Evolutionary conservation across 441 rosid genomes (phyloP).

Genomic region (Brassica balearica): DNA sequence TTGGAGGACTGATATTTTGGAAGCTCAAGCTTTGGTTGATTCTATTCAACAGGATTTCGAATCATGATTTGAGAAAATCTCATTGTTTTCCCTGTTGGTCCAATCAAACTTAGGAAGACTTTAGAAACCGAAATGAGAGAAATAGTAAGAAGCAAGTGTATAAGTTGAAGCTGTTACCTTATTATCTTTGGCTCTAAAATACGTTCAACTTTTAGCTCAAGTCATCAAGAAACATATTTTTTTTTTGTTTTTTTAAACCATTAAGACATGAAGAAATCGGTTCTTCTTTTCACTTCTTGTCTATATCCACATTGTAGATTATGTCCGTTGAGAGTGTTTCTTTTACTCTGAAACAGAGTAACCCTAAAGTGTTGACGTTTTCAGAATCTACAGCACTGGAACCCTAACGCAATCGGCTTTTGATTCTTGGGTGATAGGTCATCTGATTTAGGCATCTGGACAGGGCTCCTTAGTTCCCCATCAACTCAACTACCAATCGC

Average conservation of each 20-base stretch:
- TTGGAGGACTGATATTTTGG: not conserved
- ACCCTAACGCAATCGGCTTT: constrained; percentile 44
- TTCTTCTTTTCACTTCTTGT: not conserved
- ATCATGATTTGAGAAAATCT: not conserved
- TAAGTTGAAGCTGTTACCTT: not conserved
- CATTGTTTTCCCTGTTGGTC: too few species aligned
- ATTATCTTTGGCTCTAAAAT: not conserved
- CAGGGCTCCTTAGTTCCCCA: not conserved
- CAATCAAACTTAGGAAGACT: not conserved
- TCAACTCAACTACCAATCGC: not conserved
- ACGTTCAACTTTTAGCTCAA: not conserved
- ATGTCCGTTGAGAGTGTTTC: not conserved
- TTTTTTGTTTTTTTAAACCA: not conserved
- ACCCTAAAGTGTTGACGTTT: not conserved
- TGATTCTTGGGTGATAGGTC: too few species aligned
- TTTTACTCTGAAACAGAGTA: constrained; percentile 15
- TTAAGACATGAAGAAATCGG: not conserved
- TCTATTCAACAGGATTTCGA: not conserved
- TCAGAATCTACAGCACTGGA: constrained; percentile 73
- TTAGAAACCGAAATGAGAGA: not conserved
- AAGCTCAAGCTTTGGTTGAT: not conserved
- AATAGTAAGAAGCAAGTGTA: not conserved
- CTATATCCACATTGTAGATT: not conserved
- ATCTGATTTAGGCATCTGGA: not conserved
- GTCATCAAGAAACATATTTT: not conserved